Evolutionary conservation across 306 rosid species (phyloP), one percentile per base, ranked within the genome.

Genomic region (Quercus gilva): DNA sequence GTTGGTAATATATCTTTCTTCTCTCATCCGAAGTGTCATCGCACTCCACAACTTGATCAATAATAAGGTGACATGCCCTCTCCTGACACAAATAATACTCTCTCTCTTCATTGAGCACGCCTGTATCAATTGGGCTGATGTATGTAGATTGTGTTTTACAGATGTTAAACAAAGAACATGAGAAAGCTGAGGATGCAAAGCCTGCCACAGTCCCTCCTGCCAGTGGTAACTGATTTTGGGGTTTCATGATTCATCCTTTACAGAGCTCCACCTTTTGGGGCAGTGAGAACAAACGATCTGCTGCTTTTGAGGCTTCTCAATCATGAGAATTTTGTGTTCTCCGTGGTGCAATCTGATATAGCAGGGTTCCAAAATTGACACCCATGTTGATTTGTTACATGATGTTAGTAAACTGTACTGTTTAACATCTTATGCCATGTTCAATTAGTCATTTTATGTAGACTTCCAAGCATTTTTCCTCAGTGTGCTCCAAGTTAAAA

Each of bases 1-100:
- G 90, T 71, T 86, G 86, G 91, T 90, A 43, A 81, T 85, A 19
- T 90, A 86, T 88, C 90, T 90, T 25, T 83, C 90, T 43, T 88
- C 89, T 74, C 88, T 90, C 71, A 86, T 90, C 73, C 88, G 94
- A 28, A 86, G 92, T 35, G 89, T 88, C 71, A 85, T 90, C 21
- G 94, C 94, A 13, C 94, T 88, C 63, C 94, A 90, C 74, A 90
- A 90, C 81, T 86, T 90, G 84, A 90, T 90, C 80, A 90, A 86
- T 57, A 90, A 90, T 76, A 90, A 90, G 94, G 92, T 86, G 73
- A 43, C 33, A 28, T 63, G 2, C 25, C 43, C 49, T 21, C 60
- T 64, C 26, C 55, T 51, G 17, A 75, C 71, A 29, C 20, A 5
- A 31, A 31, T 29, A 65, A 65, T 18, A 58, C 29, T 43, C 13